These are phyloP conservation scores for Elongisporangium undulatum DNA, from an alignment of 352 stramenopile species.

Conservation along the genomic window DNA sequence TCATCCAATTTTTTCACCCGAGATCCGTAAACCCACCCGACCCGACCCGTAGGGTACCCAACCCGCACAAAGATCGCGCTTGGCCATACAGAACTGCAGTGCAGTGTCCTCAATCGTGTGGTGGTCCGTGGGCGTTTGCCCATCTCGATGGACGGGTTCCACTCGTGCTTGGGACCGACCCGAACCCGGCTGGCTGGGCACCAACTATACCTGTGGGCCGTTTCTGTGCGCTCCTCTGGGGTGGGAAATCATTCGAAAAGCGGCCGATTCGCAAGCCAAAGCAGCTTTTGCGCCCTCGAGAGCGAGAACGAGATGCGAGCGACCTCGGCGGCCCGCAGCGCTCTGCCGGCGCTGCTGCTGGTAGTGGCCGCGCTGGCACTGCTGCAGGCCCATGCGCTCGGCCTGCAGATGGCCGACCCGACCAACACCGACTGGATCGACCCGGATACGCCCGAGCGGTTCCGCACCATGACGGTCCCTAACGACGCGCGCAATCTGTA, in stretches of 20 bases:
- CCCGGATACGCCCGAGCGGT: constrained; percentile 58
- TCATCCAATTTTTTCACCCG: background rate
- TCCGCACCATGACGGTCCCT: constrained; percentile 42
- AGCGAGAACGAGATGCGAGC: constrained; percentile 7
- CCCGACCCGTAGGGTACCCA: background rate
- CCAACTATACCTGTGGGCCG: background rate
- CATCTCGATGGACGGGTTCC: background rate
- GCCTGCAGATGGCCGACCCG: constrained; percentile 26
- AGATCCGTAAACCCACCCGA: background rate
- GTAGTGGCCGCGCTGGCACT: constrained; percentile 12
- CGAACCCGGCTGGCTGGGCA: background rate
- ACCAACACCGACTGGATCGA: constrained; percentile 59
- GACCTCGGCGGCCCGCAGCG: constrained; percentile 5
- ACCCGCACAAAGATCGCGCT: background rate
- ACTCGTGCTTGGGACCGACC: background rate
- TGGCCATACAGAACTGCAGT: background rate
- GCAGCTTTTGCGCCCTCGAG: constrained; percentile 1
- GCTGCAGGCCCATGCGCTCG: constrained; percentile 11
- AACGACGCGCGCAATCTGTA: constrained; percentile 24
- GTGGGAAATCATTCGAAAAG: constrained; percentile 4
- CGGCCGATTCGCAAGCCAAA: constrained; percentile 6
- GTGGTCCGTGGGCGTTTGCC: background rate
- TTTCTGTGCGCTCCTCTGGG: constrained; percentile 6
- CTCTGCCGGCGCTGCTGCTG: constrained; percentile 15
- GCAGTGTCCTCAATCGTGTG: background rate